Base-by-base conservation (phyloP, 2,329 filamentous ascomycete genomes). In the Trichoderma breve region DNA sequence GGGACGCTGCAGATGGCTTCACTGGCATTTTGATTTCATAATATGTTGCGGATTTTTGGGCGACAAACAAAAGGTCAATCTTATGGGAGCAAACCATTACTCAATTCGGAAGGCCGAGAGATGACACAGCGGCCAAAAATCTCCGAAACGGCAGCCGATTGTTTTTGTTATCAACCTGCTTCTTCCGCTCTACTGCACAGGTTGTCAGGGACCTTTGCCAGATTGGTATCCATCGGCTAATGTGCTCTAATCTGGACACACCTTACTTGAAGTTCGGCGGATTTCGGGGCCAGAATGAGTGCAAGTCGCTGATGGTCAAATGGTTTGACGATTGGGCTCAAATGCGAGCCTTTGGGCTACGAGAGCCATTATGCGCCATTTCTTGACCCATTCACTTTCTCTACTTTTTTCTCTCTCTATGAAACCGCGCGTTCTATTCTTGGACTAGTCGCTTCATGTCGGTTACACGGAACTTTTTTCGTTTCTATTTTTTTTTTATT, bases 291-390 rank as follows among this genome's bases (percentile, higher is more conserved):
- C 30, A 26, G 14, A 39, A 34, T 57, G 39, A 36, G 9, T 36
- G 21, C 57, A 34, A 68, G n/a, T 47, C 21, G 24, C 36, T 12
- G 57, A 53, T 53, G 47, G 61, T 26, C 21, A 4, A 15, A 47
- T 47, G 47, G n/a, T 24, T 30, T 28, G 21, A 26, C 18, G 0
- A 32, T 69, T 61, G 55, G 55, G 66, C 66, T 51, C 55, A 24
- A n/a, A 62, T 39, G 28, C 32, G 14, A 61, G 39, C 43, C 55
- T 34, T 62, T 53, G 39, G 58, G 28, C n/a, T 61, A 28, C 24
- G 70, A 32, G 51, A 21, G 24, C 14, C 30, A 18, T 71, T 57
- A 53, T 73, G 71, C 71, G 71, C 62, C 32, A 73, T 73, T 73
- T 73, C 51, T 39, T 34, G 14, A 18, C 26, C 26, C 12, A 51